Percentiles rank a stretch among this genome's conserved stretches.
Evolutionary conservation across 164 flowering plant species (phyloP).

Genomic region (Tetrastigma voinierianum): DNA sequence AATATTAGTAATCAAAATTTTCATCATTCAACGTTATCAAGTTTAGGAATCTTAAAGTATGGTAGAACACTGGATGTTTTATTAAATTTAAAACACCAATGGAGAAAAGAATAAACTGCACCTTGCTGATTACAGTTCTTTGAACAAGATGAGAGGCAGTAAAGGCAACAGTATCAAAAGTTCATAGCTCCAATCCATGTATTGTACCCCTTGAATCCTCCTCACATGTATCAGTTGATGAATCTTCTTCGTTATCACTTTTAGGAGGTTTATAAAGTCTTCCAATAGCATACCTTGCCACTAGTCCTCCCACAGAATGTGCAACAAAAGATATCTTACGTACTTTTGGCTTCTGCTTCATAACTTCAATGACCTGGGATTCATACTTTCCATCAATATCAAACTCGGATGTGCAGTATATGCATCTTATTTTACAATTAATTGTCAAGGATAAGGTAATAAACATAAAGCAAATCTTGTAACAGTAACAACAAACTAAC

Average conservation of each 20-base stretch:
- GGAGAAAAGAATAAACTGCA: conserved; percentile 18
- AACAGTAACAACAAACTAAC: conserved; percentile 30
- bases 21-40: background rate
- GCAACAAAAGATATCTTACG: conserved; percentile 83
- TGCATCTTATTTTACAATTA: background rate
- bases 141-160: conserved; percentile 98
- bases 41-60: background rate
- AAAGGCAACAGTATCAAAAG: conserved; percentile 84
- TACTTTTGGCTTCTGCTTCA: conserved; percentile 55
- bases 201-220: conserved; percentile 59
- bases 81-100: background rate
- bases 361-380: conserved; percentile 67
- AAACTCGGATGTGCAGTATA: background rate
- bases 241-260: conserved; percentile 23
- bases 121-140: conserved; percentile 98
- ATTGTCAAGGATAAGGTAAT: background rate
- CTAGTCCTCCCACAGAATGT: conserved; percentile 94
- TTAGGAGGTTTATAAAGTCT: conserved; percentile 58
- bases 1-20: too few relatives aligned
- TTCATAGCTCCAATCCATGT: conserved; percentile 84
- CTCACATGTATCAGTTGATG: conserved; percentile 17
- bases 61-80: background rate
- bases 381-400: background rate
- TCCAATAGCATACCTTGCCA: conserved; percentile 94
- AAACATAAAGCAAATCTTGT: background rate